Evolutionary conservation across 805 yeast species (phyloP), one percentile per base, ranked within the genome.

Genomic region (Ogataea pini): DNA sequence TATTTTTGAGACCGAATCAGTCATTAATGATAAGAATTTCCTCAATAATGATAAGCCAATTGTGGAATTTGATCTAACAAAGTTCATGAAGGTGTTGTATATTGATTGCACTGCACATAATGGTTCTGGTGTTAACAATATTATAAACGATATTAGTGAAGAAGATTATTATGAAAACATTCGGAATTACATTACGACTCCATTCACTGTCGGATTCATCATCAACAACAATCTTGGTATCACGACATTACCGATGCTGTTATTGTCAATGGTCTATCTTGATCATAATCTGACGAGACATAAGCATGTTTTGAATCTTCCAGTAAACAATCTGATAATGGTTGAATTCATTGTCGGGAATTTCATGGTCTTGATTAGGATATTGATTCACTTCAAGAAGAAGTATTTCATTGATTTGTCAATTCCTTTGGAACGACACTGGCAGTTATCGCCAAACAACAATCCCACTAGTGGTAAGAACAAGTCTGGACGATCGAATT

Each of bases 161-260:
- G 58, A 55, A n/a, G 59, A 51, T 22, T 49, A 56, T 13, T 57
- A 54, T 42, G 53, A 50, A 16, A 60, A 56, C 37, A 49, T 62
- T 19, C 54, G 48, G 32, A 44, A 48, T 18, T 60, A 52, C 46
- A 57, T 59, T 40, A 47, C 53, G 14, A 49, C 56, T 14, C 56
- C 59, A 4, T 59, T 62, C 49, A 59, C 61, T 25, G 50, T 56
- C 14, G 52, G 58, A 24, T 56, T 59, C 9, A 61, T 59, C n/a
- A 64, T 79, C 38, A 78, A 78, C 57, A 77, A 78, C 57, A 79
- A 78, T 51, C 61, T 80, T 44, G 82, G 83, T 1, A 69, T 79
- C 20, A 67, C 79, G 12, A 63, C 77, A 8, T 69, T 77, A 49
- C 85, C 85, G 0, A 54, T 79, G 28, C 58, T 79, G 7, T 71